Evolutionary conservation across 1,284 basidiomycete species (phyloP), one percentile per base, ranked within the genome.

Genomic region (Neolentinus lepideus): DNA sequence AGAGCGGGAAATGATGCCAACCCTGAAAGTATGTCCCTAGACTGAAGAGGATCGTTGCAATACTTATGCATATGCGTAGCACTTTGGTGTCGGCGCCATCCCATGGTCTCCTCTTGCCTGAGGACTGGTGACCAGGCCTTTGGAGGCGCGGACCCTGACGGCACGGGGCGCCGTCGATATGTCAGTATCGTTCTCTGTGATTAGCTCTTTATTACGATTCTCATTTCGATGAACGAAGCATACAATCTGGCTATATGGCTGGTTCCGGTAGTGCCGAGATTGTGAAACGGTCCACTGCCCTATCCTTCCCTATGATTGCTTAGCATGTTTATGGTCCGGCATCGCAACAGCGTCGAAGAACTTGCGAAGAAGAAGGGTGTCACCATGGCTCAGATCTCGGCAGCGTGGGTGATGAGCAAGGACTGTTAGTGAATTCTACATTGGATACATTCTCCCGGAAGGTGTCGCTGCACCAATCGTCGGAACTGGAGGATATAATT

Each of bases 1-100:
- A 60, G 76, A 77, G 61, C 66, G 75, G 16, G 77, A 79, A 65
- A 79, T 79, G 76, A 71, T 75, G 56, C 77, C 78, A 2, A 65
- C 66, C 1, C 61, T 69, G 21, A 66, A 67, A 62, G 67, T 67
- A 6, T 11, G 19, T 52, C 4, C 26, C n/a, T 26, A 33, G 24
- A 22, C 27, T 3, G 31, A 21, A n/a, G 8, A n/a, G 6, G 38
- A 16, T 9, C 8, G 6, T 6, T 16, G 0, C 76, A 4, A 43
- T 78, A 57, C 75, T 79, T 73, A 61, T 74, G 11, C 66, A 68
- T 1, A 79, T 75, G 63, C 8, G 19, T 52, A 67, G 64, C 54
- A 62, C 43, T 61, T 62, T 46, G 71, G 71, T 2, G 72, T 76
- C 25, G 73, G 74, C 3, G 60, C 69, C 26, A 70, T 73, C 26